phyloP scores from a whole-genome alignment of 768 basidiomycete genomes.

The Termitomyces eurrhizus region DNA sequence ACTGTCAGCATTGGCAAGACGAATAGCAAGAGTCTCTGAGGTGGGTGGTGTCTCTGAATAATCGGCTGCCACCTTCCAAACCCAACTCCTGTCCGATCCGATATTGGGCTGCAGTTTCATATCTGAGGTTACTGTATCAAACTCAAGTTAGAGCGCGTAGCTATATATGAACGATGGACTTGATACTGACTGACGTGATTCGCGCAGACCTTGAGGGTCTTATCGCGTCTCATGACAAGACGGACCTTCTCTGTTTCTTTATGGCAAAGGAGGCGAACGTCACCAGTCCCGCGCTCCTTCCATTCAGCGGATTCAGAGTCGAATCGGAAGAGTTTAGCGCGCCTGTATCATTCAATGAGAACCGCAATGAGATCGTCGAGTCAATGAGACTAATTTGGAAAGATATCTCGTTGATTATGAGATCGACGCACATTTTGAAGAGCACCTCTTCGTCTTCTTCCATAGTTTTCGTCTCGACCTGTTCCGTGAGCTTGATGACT shows the following conservation, averaged over 20 bases:
- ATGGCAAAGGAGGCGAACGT: conserved; percentile 88
- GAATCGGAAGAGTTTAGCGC: conserved; percentile 98
- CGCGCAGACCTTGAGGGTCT: conserved; percentile 99
- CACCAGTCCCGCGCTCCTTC: conserved; percentile 98
- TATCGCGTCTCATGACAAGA: conserved; percentile 99
- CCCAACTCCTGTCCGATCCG: conserved; percentile 98
- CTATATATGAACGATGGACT: background rate
- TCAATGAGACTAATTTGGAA: conserved; percentile 27
- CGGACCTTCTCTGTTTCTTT: conserved; percentile 88
- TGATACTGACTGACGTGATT: conserved; percentile 81
- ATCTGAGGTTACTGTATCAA: conserved; percentile 66
- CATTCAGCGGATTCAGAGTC: conserved; percentile 75
- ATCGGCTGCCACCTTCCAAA: conserved; percentile 96
- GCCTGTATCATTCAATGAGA: conserved; percentile 47
- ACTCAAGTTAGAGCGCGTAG: conserved; percentile 1
- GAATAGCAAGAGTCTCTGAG: conserved; percentile 94
- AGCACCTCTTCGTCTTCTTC: conserved; percentile 92
- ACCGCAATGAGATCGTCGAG: conserved; percentile 14
- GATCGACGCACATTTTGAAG: conserved; percentile 87
- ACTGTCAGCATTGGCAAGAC: conserved; percentile 97
- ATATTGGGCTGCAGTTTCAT: conserved; percentile 98
- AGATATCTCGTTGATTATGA: conserved; percentile 32
- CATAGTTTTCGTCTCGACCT: conserved; percentile 90
- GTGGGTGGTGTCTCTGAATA: conserved; percentile 89
- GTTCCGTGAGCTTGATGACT: conserved; percentile 93